Percentiles rank a stretch among this genome's conserved stretches.
Evolutionary conservation across 805 yeast genomes (phyloP).

Genomic region (Pichia ethanolica): DNA sequence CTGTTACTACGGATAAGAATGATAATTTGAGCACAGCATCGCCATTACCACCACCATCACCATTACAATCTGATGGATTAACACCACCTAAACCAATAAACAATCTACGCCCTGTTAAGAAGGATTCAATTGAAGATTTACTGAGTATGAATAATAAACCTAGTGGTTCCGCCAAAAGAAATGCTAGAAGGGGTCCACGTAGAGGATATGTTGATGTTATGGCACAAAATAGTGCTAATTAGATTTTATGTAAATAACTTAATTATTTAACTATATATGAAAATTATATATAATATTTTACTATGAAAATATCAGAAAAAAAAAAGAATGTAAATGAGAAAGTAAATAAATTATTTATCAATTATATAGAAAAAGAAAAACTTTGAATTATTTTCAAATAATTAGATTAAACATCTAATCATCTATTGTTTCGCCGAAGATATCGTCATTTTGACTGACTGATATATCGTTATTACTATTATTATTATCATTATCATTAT

Average conservation of each 20-base stretch:
- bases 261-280: too few relatives aligned
- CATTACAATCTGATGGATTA: slow-evolving; percentile 1
- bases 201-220: slow-evolving; percentile 61
- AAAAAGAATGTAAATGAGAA: neutral
- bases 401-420: neutral
- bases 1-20: neutral
- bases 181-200: slow-evolving; percentile 46
- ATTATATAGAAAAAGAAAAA: neutral
- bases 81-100: neutral
- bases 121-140: slow-evolving; percentile 25
- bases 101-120: slow-evolving; percentile 5
- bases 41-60: neutral
- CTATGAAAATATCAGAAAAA: too few relatives aligned
- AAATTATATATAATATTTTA: too few relatives aligned
- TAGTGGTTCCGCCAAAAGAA: slow-evolving; percentile 26
- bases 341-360: neutral
- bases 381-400: too few relatives aligned
- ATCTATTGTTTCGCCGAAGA: slow-evolving; percentile 7
- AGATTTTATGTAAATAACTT: neutral
- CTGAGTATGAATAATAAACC: slow-evolving; percentile 23
- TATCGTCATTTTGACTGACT: too few relatives aligned
- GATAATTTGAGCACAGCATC: slow-evolving; percentile 13
- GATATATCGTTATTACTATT: neutral
- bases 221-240: slow-evolving; percentile 21
- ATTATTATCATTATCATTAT: neutral